Evolutionary conservation across 2,329 filamentous ascomycete genomes (phyloP).

Genomic region (Xylariomycetidae sp.): DNA sequence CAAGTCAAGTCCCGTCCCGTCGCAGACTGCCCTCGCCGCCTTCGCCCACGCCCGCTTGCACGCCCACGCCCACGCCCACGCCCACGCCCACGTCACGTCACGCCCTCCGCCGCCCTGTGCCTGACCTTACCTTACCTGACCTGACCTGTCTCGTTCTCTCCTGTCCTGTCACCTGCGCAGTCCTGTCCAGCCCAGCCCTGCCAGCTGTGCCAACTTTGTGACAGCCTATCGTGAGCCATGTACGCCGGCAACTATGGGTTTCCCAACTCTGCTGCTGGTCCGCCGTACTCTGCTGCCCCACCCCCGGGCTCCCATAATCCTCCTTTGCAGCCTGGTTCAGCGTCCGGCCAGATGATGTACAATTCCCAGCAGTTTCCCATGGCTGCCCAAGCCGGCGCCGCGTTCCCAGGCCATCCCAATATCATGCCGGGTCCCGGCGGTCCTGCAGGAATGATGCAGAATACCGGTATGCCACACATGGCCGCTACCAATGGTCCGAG

Average conservation of each 20-base stretch:
- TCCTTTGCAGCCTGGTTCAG: constrained; percentile 38
- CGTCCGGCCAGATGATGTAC: constrained; percentile 47
- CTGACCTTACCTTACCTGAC: too few relatives aligned
- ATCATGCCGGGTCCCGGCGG: constrained; percentile 50
- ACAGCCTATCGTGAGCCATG: constrained; percentile 38
- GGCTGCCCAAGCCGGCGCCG: constrained; percentile 36
- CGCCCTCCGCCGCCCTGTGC: too few relatives aligned
- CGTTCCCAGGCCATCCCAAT: constrained; percentile 46
- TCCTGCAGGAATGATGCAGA: constrained; percentile 58
- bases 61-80: constrained; percentile 8
- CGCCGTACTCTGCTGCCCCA: constrained; percentile 45
- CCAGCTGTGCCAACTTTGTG: constrained; percentile 24
- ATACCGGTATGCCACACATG: constrained; percentile 53
- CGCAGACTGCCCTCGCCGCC: constrained; percentile 13
- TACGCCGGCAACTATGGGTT: constrained; percentile 51
- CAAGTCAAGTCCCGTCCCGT: constrained; percentile 20
- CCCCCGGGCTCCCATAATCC: constrained; percentile 35
- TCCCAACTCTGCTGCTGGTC: constrained; percentile 42
- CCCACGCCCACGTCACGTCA: constrained; percentile 16
- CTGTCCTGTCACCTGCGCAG: too few relatives aligned
- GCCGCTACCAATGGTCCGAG: constrained; percentile 50
- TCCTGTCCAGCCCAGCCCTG: constrained; percentile 22
- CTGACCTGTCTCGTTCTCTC: too few relatives aligned
- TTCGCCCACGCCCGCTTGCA: constrained; percentile 14
- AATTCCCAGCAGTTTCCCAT: constrained; percentile 53